phyloP scores from a whole-genome alignment of 768 basidiomycete species.

The Pilatotrama ljubarskyi region DNA sequence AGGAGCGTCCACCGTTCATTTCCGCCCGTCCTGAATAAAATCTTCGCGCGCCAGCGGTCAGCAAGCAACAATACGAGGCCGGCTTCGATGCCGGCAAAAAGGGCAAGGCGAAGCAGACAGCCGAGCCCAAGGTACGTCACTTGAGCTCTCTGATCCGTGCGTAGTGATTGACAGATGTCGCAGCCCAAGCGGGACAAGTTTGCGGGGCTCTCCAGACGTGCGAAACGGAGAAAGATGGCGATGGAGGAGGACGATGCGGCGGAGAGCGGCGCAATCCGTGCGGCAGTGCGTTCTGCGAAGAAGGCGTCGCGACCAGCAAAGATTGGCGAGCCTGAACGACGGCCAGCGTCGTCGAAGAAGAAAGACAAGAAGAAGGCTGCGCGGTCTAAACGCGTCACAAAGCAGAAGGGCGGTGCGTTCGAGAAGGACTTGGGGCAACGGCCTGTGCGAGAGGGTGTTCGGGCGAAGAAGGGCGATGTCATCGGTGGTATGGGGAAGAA shows the following conservation, averaged over 20 bases:
- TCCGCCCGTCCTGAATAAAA: not conserved
- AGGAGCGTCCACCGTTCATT: slow-evolving; percentile 4
- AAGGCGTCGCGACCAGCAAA: slow-evolving; percentile 72
- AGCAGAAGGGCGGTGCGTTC: slow-evolving; percentile 46
- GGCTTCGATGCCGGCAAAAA: slow-evolving; percentile 44
- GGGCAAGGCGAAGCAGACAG: slow-evolving; percentile 39
- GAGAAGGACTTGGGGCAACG: slow-evolving; percentile 59
- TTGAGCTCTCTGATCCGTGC: slow-evolving; percentile 1
- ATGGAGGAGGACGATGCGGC: slow-evolving; percentile 74
- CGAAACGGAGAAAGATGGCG: slow-evolving; percentile 86
- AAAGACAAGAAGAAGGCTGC: slow-evolving; percentile 24
- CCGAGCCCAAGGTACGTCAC: slow-evolving; percentile 36
- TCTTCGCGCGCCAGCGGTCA: slow-evolving; percentile 50
- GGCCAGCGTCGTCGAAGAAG: slow-evolving; percentile 33
- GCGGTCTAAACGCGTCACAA: slow-evolving; percentile 33
- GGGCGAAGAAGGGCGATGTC: slow-evolving; percentile 62
- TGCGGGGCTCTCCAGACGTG: slow-evolving; percentile 82
- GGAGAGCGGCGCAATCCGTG: slow-evolving; percentile 55
- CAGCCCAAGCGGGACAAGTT: slow-evolving; percentile 78
- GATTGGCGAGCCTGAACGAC: slow-evolving; percentile 58
- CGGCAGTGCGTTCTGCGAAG: slow-evolving; percentile 87
- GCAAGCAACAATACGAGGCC: slow-evolving; percentile 73
- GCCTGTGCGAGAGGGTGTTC: slow-evolving; percentile 53
- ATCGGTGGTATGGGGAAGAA: slow-evolving; percentile 53
- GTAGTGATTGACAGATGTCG: slow-evolving; percentile 6